phyloP scores from a whole-genome alignment of 345 rosid species.

The Citrus sinensis region DVS_A1.0 CM039163.1:4886501-4887000 shows the following conservation, averaged over 20 bases:
- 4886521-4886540: slow-evolving; percentile 51
- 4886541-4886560: slow-evolving; percentile 55
- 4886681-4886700: slow-evolving; percentile 93
- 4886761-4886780: slow-evolving; percentile 94
- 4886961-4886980: slow-evolving; percentile 51
- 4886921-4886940: slow-evolving; percentile 81
- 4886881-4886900: slow-evolving; percentile 80
- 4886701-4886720: slow-evolving; percentile 97
- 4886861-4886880: slow-evolving; percentile 93
- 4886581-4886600: slow-evolving; percentile 27
- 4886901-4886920: slow-evolving; percentile 85
- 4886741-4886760: slow-evolving; percentile 96
- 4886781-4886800: slow-evolving; percentile 83
- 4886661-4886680: slow-evolving; percentile 48
- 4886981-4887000: neutral
- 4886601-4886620: slow-evolving; percentile 28
- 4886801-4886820: slow-evolving; percentile 90
- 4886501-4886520: neutral
- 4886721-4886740: slow-evolving; percentile 70
- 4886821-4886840: slow-evolving; percentile 84
- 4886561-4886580: slow-evolving; percentile 37
- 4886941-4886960: slow-evolving; percentile 84
- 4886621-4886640: slow-evolving; percentile 38
- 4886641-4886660: slow-evolving; percentile 62
- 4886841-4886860: slow-evolving; percentile 85